Percentiles rank a stretch among this genome's conserved stretches.
phyloP scores from a whole-genome alignment of 2,329 filamentous ascomycete genomes.

The Purpureocillium takamizusanense region DNA sequence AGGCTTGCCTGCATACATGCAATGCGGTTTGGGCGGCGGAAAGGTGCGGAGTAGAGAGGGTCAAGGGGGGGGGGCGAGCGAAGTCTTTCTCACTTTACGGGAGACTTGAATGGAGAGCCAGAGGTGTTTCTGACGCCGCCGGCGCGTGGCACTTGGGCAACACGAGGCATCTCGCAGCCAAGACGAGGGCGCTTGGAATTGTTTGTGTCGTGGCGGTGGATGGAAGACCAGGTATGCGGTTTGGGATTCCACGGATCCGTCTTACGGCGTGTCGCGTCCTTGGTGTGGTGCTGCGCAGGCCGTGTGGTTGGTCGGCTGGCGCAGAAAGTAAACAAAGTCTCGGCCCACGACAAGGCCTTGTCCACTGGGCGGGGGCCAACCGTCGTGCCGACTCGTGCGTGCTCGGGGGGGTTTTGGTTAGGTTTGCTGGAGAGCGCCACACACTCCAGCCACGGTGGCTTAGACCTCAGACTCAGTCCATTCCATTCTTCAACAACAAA shows the following conservation, averaged over 20 bases:
- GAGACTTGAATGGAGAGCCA: slow-evolving; percentile 46
- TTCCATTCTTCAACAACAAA: too few relatives aligned
- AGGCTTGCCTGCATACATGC: too few relatives aligned
- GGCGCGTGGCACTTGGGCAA: slow-evolving; percentile 44
- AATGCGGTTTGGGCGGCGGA: background rate
- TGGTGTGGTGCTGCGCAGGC: slow-evolving; percentile 2
- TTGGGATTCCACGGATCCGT: background rate
- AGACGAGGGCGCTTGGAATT: slow-evolving; percentile 2
- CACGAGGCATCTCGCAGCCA: slow-evolving; percentile 43
- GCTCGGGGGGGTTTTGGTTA: too few relatives aligned
- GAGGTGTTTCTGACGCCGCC: slow-evolving; percentile 37
- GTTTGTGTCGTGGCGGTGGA: slow-evolving; percentile 2
- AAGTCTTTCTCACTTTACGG: slow-evolving; percentile 46
- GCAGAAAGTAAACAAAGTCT: slow-evolving; percentile 10
- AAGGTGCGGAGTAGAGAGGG: slow-evolving; percentile 7
- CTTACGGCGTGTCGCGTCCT: slow-evolving; percentile 4
- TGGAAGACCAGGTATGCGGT: too few relatives aligned
- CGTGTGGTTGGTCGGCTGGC: too few relatives aligned
- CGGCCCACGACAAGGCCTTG: background rate
- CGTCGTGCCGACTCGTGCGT: too few relatives aligned
- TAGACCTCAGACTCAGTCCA: too few relatives aligned
- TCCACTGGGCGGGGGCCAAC: too few relatives aligned
- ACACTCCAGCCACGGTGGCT: too few relatives aligned
- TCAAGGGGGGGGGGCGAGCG: background rate
- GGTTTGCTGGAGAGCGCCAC: too few relatives aligned